Evolutionary conservation across 352 stramenopile genomes (phyloP).

Genomic region (Globisporangium orthogonon): DNA sequence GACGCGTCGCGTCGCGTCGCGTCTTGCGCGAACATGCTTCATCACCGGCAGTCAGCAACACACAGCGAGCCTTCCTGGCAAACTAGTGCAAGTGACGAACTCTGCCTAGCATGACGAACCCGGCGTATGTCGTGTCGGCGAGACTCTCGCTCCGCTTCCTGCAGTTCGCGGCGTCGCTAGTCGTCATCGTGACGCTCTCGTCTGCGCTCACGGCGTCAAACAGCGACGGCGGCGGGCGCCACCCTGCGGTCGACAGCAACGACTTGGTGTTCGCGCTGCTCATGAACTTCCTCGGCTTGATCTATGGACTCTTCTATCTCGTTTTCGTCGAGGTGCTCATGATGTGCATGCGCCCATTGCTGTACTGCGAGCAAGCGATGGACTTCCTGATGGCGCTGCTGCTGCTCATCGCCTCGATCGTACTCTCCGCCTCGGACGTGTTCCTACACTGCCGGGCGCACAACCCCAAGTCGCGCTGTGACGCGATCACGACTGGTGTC

Average conservation of each 20-base stretch:
- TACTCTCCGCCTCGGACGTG: constrained; percentile 6
- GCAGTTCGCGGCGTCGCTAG: constrained; percentile 9
- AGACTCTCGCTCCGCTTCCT: constrained; percentile 13
- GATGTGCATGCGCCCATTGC: constrained; percentile 12
- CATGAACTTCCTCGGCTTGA: constrained; percentile 13
- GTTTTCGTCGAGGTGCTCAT: constrained; percentile 13
- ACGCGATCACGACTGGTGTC: constrained; percentile 3
- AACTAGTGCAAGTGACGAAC: no score
- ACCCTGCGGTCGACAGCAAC: constrained; percentile 1
- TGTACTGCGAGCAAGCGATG: constrained; percentile 15
- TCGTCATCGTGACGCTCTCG: constrained; percentile 10
- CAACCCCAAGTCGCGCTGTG: constrained; percentile 2
- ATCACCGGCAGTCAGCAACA: no score
- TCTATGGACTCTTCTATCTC: constrained; percentile 15
- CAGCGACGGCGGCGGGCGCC: neutral
- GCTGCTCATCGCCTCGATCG: constrained; percentile 12
- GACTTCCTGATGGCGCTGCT: constrained; percentile 10
- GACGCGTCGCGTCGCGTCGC: neutral
- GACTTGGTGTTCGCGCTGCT: constrained; percentile 11
- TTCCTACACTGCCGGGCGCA: constrained; percentile 7
- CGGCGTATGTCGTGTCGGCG: constrained; percentile 16
- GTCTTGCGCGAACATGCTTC: no score
- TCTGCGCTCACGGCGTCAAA: neutral
- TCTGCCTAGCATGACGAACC: neutral
- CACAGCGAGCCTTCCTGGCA: neutral